phyloP scores from a whole-genome alignment of 2,329 filamentous ascomycete species.

The Clarireedia paspali region DNA sequence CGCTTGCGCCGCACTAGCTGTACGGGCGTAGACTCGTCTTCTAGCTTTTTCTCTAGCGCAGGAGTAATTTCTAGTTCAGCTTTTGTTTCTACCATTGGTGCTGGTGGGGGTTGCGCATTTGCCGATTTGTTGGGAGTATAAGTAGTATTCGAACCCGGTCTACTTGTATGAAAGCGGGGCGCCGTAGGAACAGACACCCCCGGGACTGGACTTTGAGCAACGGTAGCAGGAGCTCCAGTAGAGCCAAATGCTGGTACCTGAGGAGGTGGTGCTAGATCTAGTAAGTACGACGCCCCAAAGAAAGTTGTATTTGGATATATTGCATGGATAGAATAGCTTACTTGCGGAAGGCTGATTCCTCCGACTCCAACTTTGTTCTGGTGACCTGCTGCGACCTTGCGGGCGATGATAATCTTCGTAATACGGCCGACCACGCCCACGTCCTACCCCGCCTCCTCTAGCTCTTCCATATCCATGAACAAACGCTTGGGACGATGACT shows the following conservation, averaged over 20 bases:
- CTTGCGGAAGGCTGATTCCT: slow-evolving; percentile 38
- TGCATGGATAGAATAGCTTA: neutral
- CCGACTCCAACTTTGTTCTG: slow-evolving; percentile 26
- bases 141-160: neutral
- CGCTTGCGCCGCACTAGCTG: slow-evolving; percentile 9
- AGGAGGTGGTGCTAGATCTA: slow-evolving; percentile 36
- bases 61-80: neutral
- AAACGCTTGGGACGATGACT: slow-evolving; percentile 38
- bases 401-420: slow-evolving; percentile 46
- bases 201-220: slow-evolving; percentile 16
- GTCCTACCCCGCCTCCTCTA: slow-evolving; percentile 38
- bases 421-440: slow-evolving; percentile 40
- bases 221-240: neutral
- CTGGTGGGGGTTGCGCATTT: neutral
- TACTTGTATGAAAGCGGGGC: slow-evolving; percentile 15
- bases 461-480: slow-evolving; percentile 43
- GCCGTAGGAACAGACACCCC: slow-evolving; percentile 25
- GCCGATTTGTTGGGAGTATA: neutral
- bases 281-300: neutral
- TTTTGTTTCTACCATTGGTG: neutral
- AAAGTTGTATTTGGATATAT: neutral
- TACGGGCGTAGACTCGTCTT: neutral
- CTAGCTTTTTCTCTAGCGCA: neutral
- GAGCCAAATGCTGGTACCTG: slow-evolving; percentile 48
- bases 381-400: slow-evolving; percentile 26